Base-by-base conservation (phyloP, 1,284 basidiomycete species). In the Cryptococcus jaspeensis region DNA sequence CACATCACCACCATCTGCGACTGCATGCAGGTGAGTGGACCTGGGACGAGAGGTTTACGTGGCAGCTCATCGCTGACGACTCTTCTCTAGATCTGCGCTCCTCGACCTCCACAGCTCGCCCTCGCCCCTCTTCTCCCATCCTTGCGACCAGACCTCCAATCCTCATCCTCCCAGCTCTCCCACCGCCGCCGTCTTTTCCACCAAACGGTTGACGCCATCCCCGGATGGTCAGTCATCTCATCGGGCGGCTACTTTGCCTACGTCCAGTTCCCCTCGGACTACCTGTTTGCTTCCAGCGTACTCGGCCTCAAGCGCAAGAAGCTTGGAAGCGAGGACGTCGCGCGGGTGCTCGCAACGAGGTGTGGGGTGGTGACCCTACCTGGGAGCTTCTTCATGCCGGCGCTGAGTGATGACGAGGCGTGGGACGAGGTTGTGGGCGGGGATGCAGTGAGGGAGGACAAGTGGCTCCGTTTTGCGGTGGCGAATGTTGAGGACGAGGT, bases 191-290 rank as follows among this genome's bases (percentile, higher is more conserved):
- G 64, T 9, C 75, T 88, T 0, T 93, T 93, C 78, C 42, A 50
- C 15, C 47, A 61, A 3, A 62, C 60, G 3, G 78, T 71, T 61
- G 64, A 58, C 52, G 53, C 20, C 64, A 87, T 62, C 79, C 83
- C 7, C 42, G 73, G 76, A 2, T 90, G 88, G 88, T 74, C 66
- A n/a, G 80, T 89, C 40, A 83, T 83, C 5, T 82, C 84, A 1
- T 83, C 84, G 43, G 88, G 88, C 2, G 88, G 84, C 0, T 90
- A 86, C 73, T 91, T 84, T 63, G 87, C 87, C 2, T 90, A 88
- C 66, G 87, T 90, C 53, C 77, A 79, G 50, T 88, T 90, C 65
- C 89, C 89, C 0, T 37, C 28, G 7, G 62, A 55, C 0, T 91
- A 86, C 70, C 50, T 62, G 9, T 75, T 76, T 2, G 67, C 81